Conservation (phyloP, 1,284 basidiomycete species). For the Ustilago sp. region DNA sequence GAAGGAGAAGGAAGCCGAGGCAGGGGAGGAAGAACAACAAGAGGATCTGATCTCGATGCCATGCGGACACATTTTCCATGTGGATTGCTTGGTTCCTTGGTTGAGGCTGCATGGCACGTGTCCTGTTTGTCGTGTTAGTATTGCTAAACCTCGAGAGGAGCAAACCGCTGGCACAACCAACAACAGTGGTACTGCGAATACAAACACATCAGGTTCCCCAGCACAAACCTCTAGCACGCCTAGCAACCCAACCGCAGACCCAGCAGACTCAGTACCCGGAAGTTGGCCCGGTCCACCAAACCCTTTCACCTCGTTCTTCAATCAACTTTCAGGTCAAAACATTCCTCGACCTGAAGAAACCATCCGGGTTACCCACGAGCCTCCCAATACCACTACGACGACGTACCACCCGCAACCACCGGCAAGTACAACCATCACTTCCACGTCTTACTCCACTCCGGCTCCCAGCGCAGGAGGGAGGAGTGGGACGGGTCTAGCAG, state of each 20-base stretch:
- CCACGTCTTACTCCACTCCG: constrained; percentile 20
- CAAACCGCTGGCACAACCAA: not conserved
- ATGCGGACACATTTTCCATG: constrained; percentile 60
- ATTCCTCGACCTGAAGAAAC: constrained; percentile 2
- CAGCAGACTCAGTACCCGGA: constrained; percentile 6
- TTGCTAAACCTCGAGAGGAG: constrained; percentile 35
- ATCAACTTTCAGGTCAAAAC: not conserved
- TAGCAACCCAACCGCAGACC: not conserved
- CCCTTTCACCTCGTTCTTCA: constrained; percentile 23
- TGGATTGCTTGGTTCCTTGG: constrained; percentile 64
- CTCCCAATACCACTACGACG: constrained; percentile 9
- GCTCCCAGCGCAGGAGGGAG: not conserved
- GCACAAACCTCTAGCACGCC: not conserved
- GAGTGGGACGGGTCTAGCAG: not conserved
- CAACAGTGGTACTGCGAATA: not conserved
- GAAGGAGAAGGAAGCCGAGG: constrained; percentile 5
- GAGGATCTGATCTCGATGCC: constrained; percentile 58
- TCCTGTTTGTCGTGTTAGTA: constrained; percentile 59
- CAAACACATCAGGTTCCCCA: not conserved
- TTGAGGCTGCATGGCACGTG: constrained; percentile 58
- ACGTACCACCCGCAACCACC: constrained; percentile 28
- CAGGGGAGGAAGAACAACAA: constrained; percentile 47
- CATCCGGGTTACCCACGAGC: constrained; percentile 9
- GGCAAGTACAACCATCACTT: constrained; percentile 33
- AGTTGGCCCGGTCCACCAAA: constrained; percentile 38